Evolutionary conservation across 257 asterid genomes (phyloP), one percentile per base, ranked within the genome.

Genomic region (Lithospermum erythrorhizon): DNA sequence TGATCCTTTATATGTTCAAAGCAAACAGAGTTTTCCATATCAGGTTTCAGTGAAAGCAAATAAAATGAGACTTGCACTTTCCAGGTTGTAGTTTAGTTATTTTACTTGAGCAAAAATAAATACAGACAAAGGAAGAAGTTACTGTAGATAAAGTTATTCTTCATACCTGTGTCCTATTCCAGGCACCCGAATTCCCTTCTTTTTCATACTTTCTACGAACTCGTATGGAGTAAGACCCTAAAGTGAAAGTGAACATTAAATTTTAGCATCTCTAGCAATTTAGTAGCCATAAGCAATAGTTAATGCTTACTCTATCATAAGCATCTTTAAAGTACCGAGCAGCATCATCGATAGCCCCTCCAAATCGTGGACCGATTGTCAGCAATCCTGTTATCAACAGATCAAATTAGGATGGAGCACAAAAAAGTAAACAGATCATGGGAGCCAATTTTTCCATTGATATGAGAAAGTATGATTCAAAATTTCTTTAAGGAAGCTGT

Each of bases 261-360:
- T 64, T 14, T 18, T 9, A 57, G 20, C 47, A 68, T 19, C 55
- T 24, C 2, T 47, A 53, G 57, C 63, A 41, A 18, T 63, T 41
- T 5, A 48, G 49, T 59, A 18, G 59, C 58, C 41, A 13, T 21
- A 23, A 47, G 29, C 51, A 59, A 53, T 54, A 30, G 9, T 32
- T 23, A 7, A 24, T 57, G n/a, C 87, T 70, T 56, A 84, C 97
- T 84, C 73, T 82, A 62, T 93, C 99, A 67, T 81, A 86, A 58
- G 99, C 99, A 84, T 93, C 99, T 85, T 93, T 93, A 70, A 93
- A 93, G 76, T 86, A 93, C 45, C 96, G 94, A 63, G 99, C 99
- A 67, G 99, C 99, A 73, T 89, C 99, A 67, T 93, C 99, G 67
- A 93, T 75, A 65, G 97, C 99, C 57, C 99, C 99, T 66, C 99